Evolutionary conservation across 108 stramenopile genomes (phyloP).

Genomic region (Aurantiochytrium sp.): DNA sequence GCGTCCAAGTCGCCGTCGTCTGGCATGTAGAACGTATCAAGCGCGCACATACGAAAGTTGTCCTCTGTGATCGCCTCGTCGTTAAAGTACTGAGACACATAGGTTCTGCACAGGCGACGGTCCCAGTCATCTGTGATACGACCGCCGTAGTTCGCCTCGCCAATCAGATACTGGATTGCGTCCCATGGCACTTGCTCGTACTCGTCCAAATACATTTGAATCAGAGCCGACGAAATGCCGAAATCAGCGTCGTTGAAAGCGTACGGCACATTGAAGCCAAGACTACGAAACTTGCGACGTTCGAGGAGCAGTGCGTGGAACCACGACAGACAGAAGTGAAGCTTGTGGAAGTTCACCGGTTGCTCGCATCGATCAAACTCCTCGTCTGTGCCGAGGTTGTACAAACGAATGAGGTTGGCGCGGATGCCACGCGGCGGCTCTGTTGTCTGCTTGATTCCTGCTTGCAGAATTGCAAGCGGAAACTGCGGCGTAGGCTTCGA

Average conservation of each 20-base stretch:
- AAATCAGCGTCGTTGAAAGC: slow-evolving; percentile 65
- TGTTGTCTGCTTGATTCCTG: slow-evolving; percentile 60
- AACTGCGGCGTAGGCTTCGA: slow-evolving; percentile 54
- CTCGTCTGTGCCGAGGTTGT: slow-evolving; percentile 53
- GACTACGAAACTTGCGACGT: slow-evolving; percentile 60
- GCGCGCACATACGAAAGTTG: slow-evolving; percentile 24
- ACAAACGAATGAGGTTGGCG: slow-evolving; percentile 51
- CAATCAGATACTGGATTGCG: slow-evolving; percentile 58
- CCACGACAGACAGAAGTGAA: slow-evolving; percentile 57
- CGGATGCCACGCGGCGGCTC: slow-evolving; percentile 57
- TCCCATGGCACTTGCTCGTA: slow-evolving; percentile 59
- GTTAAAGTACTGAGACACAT: slow-evolving; percentile 54
- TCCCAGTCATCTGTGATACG: slow-evolving; percentile 65
- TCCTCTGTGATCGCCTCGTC: slow-evolving; percentile 36
- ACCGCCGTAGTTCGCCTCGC: slow-evolving; percentile 63
- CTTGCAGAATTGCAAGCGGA: slow-evolving; percentile 54
- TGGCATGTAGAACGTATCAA: slow-evolving; percentile 44
- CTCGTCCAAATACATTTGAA: slow-evolving; percentile 52
- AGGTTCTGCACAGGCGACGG: slow-evolving; percentile 51
- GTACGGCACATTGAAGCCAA: slow-evolving; percentile 65
- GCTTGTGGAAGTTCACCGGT: slow-evolving; percentile 45
- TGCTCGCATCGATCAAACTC: slow-evolving; percentile 18
- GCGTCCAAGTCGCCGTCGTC: slow-evolving; percentile 40
- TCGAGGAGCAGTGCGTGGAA: slow-evolving; percentile 61
- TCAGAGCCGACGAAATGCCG: slow-evolving; percentile 55